phyloP scores from a whole-genome alignment of 1,284 basidiomycete genomes.

The Trichosporon faecale region DNA sequence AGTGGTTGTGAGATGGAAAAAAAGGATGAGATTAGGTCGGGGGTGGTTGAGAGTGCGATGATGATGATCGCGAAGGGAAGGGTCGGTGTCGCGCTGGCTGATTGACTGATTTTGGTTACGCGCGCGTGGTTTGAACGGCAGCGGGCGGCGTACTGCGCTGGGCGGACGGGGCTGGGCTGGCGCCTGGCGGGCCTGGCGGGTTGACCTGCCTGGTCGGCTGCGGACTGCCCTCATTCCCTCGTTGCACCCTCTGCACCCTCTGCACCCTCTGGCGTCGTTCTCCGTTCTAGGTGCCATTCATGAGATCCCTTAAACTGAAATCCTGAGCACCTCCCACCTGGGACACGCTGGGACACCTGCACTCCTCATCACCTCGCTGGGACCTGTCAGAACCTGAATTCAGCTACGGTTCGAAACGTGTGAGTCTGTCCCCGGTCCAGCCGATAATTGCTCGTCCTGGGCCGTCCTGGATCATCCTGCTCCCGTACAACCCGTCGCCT shows the following conservation, averaged over 20 bases:
- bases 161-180: background rate
- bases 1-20: background rate
- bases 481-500: background rate
- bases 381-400: background rate
- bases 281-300: conserved; percentile 10
- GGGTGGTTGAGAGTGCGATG: background rate
- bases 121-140: background rate
- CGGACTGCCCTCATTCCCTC: background rate
- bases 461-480: background rate
- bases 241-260: background rate
- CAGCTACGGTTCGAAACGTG: conserved; percentile 5
- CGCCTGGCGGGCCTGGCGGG: background rate
- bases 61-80: conserved; percentile 9
- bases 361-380: background rate
- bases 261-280: background rate
- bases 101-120: conserved; percentile 9
- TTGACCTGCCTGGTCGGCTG: background rate
- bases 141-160: background rate
- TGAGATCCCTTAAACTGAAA: conserved; percentile 10
- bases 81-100: conserved; percentile 10
- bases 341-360: background rate
- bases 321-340: background rate
- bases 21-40: background rate
- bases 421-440: background rate
- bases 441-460: background rate